Conservation (phyloP, 208 protist species). For the Endotrypanum monterogeii region DNA sequence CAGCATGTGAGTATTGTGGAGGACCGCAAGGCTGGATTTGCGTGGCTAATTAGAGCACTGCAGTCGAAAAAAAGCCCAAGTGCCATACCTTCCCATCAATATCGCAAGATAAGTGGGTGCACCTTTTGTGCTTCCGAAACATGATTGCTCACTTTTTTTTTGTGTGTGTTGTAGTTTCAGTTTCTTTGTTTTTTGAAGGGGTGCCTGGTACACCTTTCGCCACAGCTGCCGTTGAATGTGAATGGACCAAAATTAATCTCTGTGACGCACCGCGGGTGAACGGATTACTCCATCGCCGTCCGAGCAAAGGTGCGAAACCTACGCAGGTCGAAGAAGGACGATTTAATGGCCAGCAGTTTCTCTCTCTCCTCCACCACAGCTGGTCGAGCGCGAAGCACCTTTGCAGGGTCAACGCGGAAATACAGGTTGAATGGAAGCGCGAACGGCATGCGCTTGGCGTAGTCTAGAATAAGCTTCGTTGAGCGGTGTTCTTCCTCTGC, state of each 20-base stretch:
- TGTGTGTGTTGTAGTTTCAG: no score
- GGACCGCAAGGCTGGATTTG: no score
- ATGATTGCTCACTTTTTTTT: no score
- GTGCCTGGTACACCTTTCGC: no score
- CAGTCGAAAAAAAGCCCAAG: no score
- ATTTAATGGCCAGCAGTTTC: conserved; percentile 41
- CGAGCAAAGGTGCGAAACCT: conserved; percentile 41
- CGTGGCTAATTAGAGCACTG: no score
- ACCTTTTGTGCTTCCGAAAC: no score
- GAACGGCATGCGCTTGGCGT: conserved; percentile 84
- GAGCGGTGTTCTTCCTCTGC: conserved; percentile 72
- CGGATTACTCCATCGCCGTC: neutral
- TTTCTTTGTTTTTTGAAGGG: neutral
- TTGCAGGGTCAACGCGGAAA: conserved; percentile 73
- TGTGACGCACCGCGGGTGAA: no score
- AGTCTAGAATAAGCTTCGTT: conserved; percentile 75
- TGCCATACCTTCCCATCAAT: no score
- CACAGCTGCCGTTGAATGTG: neutral
- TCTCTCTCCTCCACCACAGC: conserved; percentile 39
- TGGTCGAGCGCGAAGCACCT: conserved; percentile 42
- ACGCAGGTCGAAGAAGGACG: conserved; percentile 59
- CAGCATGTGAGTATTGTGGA: no score
- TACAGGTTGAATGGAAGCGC: conserved; percentile 88
- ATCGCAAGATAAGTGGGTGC: no score
- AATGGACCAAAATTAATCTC: no score